phyloP scores from a whole-genome alignment of 352 stramenopile genomes.

The Phytopythium ostracodes region DNA sequence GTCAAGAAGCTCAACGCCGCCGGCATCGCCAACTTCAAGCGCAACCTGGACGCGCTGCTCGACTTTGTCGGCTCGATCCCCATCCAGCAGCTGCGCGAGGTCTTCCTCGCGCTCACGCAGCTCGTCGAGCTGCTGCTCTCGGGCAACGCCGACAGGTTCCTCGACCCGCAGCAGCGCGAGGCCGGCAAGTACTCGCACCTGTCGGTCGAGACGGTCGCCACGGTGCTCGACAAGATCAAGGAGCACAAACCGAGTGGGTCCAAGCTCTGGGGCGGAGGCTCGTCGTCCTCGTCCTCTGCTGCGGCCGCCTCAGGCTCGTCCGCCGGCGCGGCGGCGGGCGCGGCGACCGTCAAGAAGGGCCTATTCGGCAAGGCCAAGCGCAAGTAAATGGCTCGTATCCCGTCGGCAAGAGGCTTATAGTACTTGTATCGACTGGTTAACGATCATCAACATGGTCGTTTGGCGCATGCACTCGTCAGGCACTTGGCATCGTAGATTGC shows the following conservation, averaged over 20 bases:
- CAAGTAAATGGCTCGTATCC: no score
- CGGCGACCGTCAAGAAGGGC: constrained; percentile 6
- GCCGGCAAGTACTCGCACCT: constrained; percentile 63
- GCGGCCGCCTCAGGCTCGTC: neutral
- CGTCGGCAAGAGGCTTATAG: no score
- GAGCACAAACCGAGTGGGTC: constrained; percentile 42
- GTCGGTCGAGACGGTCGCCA: constrained; percentile 56
- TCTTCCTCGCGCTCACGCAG: constrained; percentile 58
- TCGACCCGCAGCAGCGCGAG: constrained; percentile 59
- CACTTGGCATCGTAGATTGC: neutral
- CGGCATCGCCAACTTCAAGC: constrained; percentile 72
- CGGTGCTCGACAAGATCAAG: constrained; percentile 72
- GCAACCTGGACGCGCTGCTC: constrained; percentile 66
- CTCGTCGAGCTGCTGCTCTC: constrained; percentile 70
- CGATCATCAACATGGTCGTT: neutral
- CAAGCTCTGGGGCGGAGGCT: constrained; percentile 40
- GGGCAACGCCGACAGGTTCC: constrained; percentile 46
- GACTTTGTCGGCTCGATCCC: constrained; percentile 57
- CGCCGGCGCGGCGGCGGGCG: neutral
- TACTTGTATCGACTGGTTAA: neutral
- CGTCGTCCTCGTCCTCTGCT: constrained; percentile 18
- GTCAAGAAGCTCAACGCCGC: constrained; percentile 73
- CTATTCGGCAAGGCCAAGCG: constrained; percentile 8
- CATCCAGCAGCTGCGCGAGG: constrained; percentile 59
- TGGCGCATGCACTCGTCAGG: neutral